Base-by-base conservation (phyloP, 352 stramenopile genomes). In the Phytophthora constricta region DNA sequence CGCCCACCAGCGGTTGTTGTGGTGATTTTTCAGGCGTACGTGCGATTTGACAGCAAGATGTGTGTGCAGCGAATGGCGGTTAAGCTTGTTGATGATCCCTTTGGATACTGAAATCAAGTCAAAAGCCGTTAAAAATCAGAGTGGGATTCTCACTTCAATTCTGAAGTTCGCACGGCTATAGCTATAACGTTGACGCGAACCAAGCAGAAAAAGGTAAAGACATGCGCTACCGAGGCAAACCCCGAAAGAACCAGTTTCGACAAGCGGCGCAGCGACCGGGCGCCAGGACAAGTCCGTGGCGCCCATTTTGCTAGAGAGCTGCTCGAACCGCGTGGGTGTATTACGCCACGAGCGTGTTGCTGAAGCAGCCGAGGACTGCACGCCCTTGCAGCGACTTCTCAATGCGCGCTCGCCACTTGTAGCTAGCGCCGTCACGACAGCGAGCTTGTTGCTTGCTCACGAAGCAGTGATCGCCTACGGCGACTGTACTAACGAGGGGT, bases 311-410 rank as follows among this genome's bases (percentile, higher is more conserved):
- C 37, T 19, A 45, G 37, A 45, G 37, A 17, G 42, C 19, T 43
- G 7, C 23, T n/a, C n/a, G n/a, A n/a, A n/a, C n/a, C n/a, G n/a
- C n/a, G n/a, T n/a, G n/a, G 10, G 16, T 54, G 41, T 62, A 63
- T 62, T 68, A 63, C 61, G 61, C 51, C 52, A 63, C 43, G 20
- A 46, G 39, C 39, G 39, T 1, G 54, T 50, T 23, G 55, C 39
- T 46, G n/a, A 49, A 31, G 41, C 48, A 66, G 43, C 39, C 50
- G 37, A 39, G 47, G 17, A 13, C 2, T 28, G 49, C 28, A 41
- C 33, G 49, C 59, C 59, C 37, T 49, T 61, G 39, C 20, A 17
- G 31, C 59, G 42, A 53, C 37, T 33, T 49, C 7, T 14, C 10
- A 4, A 1, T 16, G 25, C 26, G 37, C 14, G 9, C 13, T 16